Evolutionary conservation across 1,284 basidiomycete genomes (phyloP).

Genomic region (Rhizopogon parksii): DNA sequence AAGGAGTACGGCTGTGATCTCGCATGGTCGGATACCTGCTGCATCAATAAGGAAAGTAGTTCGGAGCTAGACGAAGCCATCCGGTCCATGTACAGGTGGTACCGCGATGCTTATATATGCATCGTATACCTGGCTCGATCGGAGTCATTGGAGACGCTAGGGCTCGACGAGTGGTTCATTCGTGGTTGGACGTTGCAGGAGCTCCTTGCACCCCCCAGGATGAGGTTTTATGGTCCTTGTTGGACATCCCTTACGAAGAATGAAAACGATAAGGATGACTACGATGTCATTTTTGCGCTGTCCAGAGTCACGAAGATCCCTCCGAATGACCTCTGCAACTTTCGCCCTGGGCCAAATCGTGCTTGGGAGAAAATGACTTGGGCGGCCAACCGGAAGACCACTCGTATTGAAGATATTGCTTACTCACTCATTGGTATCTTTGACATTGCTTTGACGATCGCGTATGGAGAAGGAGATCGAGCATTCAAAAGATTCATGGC

Average conservation of each 20-base stretch:
- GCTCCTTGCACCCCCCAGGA: not conserved
- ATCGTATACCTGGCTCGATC: not conserved
- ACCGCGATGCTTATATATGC: not conserved
- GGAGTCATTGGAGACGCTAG: not conserved
- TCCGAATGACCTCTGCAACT: not conserved
- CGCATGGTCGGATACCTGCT: not conserved
- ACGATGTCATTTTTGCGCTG: not conserved
- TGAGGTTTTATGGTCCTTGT: not conserved
- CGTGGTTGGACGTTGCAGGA: slow-evolving; percentile 2
- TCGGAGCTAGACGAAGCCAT: not conserved
- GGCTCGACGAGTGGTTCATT: not conserved
- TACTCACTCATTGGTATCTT: not conserved
- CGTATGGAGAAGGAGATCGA: not conserved
- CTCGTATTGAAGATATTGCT: not conserved
- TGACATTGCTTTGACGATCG: not conserved
- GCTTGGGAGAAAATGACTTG: slow-evolving; percentile 3
- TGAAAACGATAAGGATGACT: slow-evolving; percentile 2
- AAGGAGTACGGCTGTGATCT: not conserved
- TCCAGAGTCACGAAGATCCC: not conserved
- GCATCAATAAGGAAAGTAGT: not conserved
- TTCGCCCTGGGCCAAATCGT: not conserved
- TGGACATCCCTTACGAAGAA: not conserved
- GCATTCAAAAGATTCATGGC: slow-evolving; percentile 14
- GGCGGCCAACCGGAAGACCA: not conserved
- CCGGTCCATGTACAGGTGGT: not conserved